Evolutionary conservation across 2,329 filamentous ascomycete species (phyloP), one percentile per base, ranked within the genome.

Genomic region (Dactylellina haptotyla): DNA sequence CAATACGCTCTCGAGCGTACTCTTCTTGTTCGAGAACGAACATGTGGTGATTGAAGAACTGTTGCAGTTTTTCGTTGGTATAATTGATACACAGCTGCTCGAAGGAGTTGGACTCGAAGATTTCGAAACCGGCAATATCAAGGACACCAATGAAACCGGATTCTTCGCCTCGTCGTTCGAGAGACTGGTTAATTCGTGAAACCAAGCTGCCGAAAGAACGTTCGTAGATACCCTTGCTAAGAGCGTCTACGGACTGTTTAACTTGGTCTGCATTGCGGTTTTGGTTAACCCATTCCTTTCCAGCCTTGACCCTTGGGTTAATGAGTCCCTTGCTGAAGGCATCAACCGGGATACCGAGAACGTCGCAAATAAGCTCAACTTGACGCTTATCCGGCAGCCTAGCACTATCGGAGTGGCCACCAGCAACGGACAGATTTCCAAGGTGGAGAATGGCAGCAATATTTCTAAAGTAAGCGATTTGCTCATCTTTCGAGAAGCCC

Each of bases 21-120:
- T 99, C 95, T 81, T 99, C 95, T 79, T 99, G 95, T 80, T 99
- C 95, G 5, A 99, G 85, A 8, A 99, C 95, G 79, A 99, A 99
- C 95, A 99, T 99, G 83, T 99, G 96, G 80, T 99, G 95, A 79
- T 99, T 99, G 86, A 99, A 99, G 81, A 99, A 99, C 77, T 99
- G 95, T 79, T 99, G 95, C 4, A 99, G 87, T 81, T 97, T 99
- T 81, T 99, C 95, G 82, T 99, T 99, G 75, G 96, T 98, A 82
- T 99, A 99, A 82, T 99, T 99, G 85, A 99, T 99, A 84, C 95
- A 99, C 4, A 99, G 86, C 81, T 99, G 95, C 81, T 99, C 95
- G 79, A 99, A 99, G 83, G 94, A 97, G 83, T 99, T 99, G 79
- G 76, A 77, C 72, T 99, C 93, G 78, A 99, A 99, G 70, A 99